Conservation (phyloP, 441 rosid genomes). For the Eugenia klotzschiana region DNA sequence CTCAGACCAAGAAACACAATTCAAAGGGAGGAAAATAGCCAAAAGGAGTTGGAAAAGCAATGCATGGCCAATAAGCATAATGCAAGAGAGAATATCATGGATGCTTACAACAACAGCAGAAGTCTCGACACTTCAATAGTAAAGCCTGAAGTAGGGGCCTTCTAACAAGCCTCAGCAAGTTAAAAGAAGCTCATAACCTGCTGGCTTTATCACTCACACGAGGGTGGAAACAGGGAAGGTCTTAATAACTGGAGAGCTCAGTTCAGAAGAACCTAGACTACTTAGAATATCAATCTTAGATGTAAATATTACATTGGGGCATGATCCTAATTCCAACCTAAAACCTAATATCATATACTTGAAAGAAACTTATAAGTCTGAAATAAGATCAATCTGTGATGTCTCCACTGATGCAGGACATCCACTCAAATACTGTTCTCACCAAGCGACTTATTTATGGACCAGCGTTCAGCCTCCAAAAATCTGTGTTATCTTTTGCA, state of each 20-base stretch:
- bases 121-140: background rate
- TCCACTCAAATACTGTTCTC: background rate
- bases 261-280: background rate
- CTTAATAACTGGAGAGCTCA: background rate
- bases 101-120: background rate
- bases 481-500: background rate
- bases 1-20: background rate
- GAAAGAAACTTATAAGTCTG: background rate
- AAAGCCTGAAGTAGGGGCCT: background rate
- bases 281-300: background rate
- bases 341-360: background rate
- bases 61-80: background rate
- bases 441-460: background rate
- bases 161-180: background rate
- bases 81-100: background rate
- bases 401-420: background rate
- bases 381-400: background rate
- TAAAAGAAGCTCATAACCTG: background rate
- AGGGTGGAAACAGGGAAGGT: background rate
- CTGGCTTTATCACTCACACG: background rate
- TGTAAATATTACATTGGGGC: background rate
- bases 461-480: background rate
- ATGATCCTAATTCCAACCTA: background rate
- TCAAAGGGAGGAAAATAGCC: background rate
- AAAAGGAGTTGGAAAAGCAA: background rate